Evolutionary conservation across 2,329 filamentous ascomycete genomes (phyloP), one percentile per base, ranked within the genome.

Genomic region (Colletotrichum lini): DNA sequence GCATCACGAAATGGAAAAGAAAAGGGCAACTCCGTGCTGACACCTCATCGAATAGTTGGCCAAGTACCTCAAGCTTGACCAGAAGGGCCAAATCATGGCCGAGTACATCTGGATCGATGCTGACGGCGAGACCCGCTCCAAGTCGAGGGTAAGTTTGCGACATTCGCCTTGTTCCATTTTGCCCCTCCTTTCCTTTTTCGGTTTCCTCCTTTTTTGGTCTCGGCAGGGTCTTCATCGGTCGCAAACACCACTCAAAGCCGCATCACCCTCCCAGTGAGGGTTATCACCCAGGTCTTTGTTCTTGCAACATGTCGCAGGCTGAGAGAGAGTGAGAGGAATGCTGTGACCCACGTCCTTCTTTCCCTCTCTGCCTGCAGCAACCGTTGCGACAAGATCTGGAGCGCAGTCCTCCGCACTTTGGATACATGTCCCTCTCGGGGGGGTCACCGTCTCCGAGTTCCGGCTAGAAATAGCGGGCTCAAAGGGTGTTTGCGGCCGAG

Each of bases 61-160:
- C 84, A 98, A 98, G 86, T 98, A 96, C 89, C 91, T 96, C 85
- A 88, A 88, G 80, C 93, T 98, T 79, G 92, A 95, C 83, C 96
- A 98, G 88, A 94, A 93, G 83, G 95, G 95, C 83, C 87, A 86
- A 78, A 88, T 97, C 81, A 96, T 98, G 84, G 96, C 95, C 80
- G 96, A 98, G 87, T 98, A 98, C 86, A 91, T 98, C 88, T 98
- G 96, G 96, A 93, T 98, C 82, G 95, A 98, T 81, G 88, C 93
- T 75, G 84, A 86, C 75, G 95, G 95, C 82, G 92, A 93, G 79
- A 89, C 94, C 78, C 95, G 96, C 79, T 98, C 95, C 82, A 99
- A 98, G 89, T 96, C 93, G 81, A 97, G 95, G 90, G 96, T 98
- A 88, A 88, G 94, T 88, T 75, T 73, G 73, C 65, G 75, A 72